These are phyloP conservation scores for Alternaria sp. DNA, from an alignment of 2,329 filamentous ascomycete species.

Conservation along the genomic window DNA sequence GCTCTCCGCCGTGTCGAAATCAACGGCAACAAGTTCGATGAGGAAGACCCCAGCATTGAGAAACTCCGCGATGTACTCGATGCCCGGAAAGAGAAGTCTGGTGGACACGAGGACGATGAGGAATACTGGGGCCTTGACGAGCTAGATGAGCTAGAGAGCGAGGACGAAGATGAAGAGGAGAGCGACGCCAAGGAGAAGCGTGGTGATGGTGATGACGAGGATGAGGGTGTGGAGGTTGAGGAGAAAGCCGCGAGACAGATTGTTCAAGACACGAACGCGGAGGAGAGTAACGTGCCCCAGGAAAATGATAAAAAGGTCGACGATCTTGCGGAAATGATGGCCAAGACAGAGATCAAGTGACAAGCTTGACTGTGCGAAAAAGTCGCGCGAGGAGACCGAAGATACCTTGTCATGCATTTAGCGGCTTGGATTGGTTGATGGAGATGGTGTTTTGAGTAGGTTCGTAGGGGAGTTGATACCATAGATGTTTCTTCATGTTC, in stretches of 20 bases:
- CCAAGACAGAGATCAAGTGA: slow-evolving; percentile 67
- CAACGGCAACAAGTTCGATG: slow-evolving; percentile 93
- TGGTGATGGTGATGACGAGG: slow-evolving; percentile 73
- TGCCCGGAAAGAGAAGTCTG: slow-evolving; percentile 72
- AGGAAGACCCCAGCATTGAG: slow-evolving; percentile 79
- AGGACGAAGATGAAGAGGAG: slow-evolving; percentile 80
- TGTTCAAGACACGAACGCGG: slow-evolving; percentile 74
- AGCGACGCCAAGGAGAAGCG: slow-evolving; percentile 68
- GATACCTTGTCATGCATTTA: slow-evolving; percentile 19
- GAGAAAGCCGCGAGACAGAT: slow-evolving; percentile 61
- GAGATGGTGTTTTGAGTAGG: slow-evolving; percentile 2
- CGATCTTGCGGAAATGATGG: slow-evolving; percentile 76
- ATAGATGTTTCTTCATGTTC: slow-evolving; percentile 6
- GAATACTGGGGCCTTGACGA: slow-evolving; percentile 65
- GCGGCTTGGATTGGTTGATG: slow-evolving; percentile 8
- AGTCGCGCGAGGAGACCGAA: neutral
- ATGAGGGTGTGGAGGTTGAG: slow-evolving; percentile 63
- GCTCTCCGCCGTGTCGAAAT: slow-evolving; percentile 85
- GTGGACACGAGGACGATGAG: slow-evolving; percentile 61
- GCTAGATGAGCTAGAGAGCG: slow-evolving; percentile 80
- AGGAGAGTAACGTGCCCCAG: slow-evolving; percentile 76
- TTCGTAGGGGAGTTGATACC: slow-evolving; percentile 13
- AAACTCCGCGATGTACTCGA: slow-evolving; percentile 73
- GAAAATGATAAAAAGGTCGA: slow-evolving; percentile 81
- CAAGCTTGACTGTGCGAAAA: neutral